Evolutionary conservation across 169 alveolate genomes (phyloP).

Genomic region (Babesia sp.): DNA sequence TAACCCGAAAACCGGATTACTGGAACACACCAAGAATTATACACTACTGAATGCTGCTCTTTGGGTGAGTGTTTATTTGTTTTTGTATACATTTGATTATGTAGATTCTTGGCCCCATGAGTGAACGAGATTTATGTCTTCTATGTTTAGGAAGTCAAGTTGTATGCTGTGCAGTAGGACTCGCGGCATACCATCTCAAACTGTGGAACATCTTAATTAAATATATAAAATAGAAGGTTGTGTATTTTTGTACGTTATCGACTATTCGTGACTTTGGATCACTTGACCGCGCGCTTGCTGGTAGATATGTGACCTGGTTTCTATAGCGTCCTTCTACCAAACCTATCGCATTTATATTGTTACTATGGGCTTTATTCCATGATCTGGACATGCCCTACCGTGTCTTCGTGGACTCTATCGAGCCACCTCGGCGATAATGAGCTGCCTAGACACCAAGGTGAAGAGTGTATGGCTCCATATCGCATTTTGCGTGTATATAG

Average conservation of each 20-base stretch:
- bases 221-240: neutral
- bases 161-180: conserved; percentile 47
- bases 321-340: too few relatives aligned
- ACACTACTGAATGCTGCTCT: conserved; percentile 84
- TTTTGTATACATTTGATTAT: neutral
- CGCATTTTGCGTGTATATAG: neutral
- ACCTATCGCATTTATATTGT: too few relatives aligned
- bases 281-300: too few relatives aligned
- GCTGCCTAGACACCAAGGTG: neutral
- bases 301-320: too few relatives aligned
- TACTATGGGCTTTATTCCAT: neutral
- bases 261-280: too few relatives aligned
- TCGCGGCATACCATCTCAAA: neutral
- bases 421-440: neutral
- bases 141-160: conserved; percentile 32
- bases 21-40: conserved; percentile 83
- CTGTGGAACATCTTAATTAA: neutral
- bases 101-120: conserved; percentile 61
- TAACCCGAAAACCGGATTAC: conserved; percentile 70
- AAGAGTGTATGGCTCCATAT: neutral
- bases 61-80: conserved; percentile 18
- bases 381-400: neutral
- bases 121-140: conserved; percentile 23
- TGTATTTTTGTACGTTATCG: too few relatives aligned
- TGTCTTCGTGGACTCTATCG: neutral